Conservation (phyloP, 1,284 basidiomycete species). For the Pholiota adiposa region DNA sequence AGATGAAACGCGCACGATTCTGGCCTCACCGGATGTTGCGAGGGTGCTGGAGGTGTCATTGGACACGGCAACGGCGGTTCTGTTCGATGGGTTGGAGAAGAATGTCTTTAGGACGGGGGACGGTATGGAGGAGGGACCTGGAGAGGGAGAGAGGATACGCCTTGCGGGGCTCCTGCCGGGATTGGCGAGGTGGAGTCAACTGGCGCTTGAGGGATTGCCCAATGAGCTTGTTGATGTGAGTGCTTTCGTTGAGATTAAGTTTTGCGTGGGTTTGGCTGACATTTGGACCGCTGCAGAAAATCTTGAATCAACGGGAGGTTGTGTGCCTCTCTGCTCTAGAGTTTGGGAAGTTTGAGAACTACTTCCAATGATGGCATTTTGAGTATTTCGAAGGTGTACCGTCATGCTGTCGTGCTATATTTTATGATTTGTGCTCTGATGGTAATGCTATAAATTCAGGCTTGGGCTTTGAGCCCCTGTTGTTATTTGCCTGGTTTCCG, state of each 20-base stretch:
- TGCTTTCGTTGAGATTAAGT: slow-evolving; percentile 22
- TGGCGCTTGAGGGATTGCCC: slow-evolving; percentile 72
- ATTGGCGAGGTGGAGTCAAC: slow-evolving; percentile 80
- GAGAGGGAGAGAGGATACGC: too few relatives aligned
- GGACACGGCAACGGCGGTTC: slow-evolving; percentile 63
- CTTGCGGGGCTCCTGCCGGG: too few relatives aligned
- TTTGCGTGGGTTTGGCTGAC: background rate
- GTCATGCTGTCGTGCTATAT: background rate
- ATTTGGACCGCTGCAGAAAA: slow-evolving; percentile 27
- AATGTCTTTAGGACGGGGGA: slow-evolving; percentile 49
- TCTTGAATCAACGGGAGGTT: slow-evolving; percentile 37
- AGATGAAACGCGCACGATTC: slow-evolving; percentile 66
- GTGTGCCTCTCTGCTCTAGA: slow-evolving; percentile 41
- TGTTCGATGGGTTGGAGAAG: slow-evolving; percentile 55
- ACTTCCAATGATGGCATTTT: slow-evolving; percentile 19
- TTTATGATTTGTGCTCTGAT: background rate
- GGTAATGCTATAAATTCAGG: background rate
- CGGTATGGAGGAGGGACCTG: slow-evolving; percentile 33
- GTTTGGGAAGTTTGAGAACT: slow-evolving; percentile 43
- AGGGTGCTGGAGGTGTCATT: slow-evolving; percentile 70
- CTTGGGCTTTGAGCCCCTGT: background rate
- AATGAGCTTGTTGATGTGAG: slow-evolving; percentile 86
- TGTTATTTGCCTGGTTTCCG: too few relatives aligned
- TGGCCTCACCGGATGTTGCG: slow-evolving; percentile 76
- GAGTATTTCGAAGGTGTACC: background rate